phyloP scores from a whole-genome alignment of 345 rosid species.

The Euphorbia tirucalli region DNA sequence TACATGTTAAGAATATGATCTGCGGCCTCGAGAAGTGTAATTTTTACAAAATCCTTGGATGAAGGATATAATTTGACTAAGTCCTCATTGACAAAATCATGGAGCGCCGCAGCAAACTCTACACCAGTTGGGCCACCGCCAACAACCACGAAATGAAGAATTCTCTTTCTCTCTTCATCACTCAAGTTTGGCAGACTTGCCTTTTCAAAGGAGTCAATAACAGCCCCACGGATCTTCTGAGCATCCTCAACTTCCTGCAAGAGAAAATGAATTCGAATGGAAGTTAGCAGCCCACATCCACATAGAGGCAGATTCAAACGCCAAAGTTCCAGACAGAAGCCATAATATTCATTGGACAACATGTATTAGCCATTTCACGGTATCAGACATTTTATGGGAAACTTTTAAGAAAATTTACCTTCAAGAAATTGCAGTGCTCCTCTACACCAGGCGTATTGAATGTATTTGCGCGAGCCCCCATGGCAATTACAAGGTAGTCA shows the following conservation, averaged over 20 bases:
- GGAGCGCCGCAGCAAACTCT: slow-evolving; percentile 96
- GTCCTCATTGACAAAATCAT: slow-evolving; percentile 89
- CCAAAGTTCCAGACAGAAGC: not conserved
- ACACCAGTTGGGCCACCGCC: slow-evolving; percentile 99
- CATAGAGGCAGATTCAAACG: not conserved
- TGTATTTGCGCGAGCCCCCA: slow-evolving; percentile 93
- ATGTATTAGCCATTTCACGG: not conserved
- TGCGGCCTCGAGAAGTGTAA: slow-evolving; percentile 92
- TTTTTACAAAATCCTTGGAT: slow-evolving; percentile 55
- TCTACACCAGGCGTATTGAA: slow-evolving; percentile 94
- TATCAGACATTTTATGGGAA: not conserved
- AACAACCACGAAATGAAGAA: slow-evolving; percentile 94
- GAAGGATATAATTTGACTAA: slow-evolving; percentile 74
- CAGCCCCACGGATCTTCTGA: slow-evolving; percentile 74
- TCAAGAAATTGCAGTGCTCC: slow-evolving; percentile 86
- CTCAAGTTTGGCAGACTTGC: slow-evolving; percentile 81
- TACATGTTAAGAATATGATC: slow-evolving; percentile 94
- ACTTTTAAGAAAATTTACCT: slow-evolving; percentile 41
- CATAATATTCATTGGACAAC: not conserved
- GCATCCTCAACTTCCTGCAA: slow-evolving; percentile 97
- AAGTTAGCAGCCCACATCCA: not conserved
- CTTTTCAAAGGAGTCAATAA: slow-evolving; percentile 86
- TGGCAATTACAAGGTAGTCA: slow-evolving; percentile 91
- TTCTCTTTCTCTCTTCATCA: slow-evolving; percentile 82
- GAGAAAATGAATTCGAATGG: slow-evolving; percentile 12